phyloP scores from a whole-genome alignment of 768 basidiomycete species.

The Postia placenta region DNA sequence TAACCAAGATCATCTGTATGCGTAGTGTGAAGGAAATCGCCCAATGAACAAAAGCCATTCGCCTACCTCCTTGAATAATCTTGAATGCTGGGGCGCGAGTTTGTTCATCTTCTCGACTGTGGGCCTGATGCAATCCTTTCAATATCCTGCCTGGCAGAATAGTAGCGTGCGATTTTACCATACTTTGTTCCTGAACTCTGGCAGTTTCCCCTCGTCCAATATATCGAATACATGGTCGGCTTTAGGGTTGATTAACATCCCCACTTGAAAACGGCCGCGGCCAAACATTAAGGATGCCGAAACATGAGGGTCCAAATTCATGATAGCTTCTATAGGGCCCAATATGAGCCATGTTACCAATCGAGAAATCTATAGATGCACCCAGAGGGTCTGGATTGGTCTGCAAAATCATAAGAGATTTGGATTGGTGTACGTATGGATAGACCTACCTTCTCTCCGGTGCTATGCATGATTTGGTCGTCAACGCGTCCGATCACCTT shows the following conservation, averaged over 20 bases:
- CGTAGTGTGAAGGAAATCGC: too few species aligned
- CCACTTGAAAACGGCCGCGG: constrained; percentile 32
- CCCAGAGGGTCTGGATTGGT: constrained; percentile 34
- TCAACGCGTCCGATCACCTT: constrained; percentile 36
- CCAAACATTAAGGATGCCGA: constrained; percentile 33
- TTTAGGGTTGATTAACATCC: constrained; percentile 33
- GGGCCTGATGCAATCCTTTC: constrained; percentile 8
- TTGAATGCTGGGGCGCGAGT: constrained; percentile 36
- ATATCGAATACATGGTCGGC: constrained; percentile 26
- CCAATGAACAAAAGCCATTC: too few species aligned
- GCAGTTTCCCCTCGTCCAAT: constrained; percentile 20
- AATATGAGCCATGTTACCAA: neutral
- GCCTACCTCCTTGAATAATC: constrained; percentile 46
- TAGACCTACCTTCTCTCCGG: constrained; percentile 27
- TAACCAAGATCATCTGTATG: constrained; percentile 12
- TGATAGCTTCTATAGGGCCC: constrained; percentile 25
- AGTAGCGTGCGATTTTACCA: too few species aligned
- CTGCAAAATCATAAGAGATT: constrained; percentile 14
- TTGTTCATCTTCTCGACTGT: constrained; percentile 34
- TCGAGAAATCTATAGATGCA: constrained; percentile 3
- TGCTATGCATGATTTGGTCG: constrained; percentile 39
- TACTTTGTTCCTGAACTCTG: constrained; percentile 28
- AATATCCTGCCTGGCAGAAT: too few species aligned
- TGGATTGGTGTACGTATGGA: neutral
- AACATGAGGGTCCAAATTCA: constrained; percentile 29